Evolutionary conservation across 163 green algal species (phyloP).

Genomic region (Chlamydomonas reinhardtii): DNA sequence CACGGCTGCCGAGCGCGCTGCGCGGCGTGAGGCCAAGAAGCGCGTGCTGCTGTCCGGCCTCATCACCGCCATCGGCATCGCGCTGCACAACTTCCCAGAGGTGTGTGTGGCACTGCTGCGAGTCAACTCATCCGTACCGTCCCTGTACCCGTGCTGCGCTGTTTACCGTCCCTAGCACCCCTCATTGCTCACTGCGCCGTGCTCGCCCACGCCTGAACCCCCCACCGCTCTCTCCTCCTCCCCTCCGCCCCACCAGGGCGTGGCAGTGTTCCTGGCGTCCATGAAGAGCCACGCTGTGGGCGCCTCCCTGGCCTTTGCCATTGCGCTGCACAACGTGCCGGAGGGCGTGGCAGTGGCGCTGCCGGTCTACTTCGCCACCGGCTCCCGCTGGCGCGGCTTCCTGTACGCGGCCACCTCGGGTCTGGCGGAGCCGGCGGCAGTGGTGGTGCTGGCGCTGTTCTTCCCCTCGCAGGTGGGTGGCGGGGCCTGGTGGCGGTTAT

Average conservation of each 20-base stretch:
- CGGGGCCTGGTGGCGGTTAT: no score
- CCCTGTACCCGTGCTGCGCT: no score
- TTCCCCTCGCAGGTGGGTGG: slow-evolving; percentile 46
- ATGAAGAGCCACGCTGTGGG: slow-evolving; percentile 70
- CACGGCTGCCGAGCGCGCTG: not conserved
- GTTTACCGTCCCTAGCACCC: no score
- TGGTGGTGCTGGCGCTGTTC: slow-evolving; percentile 72
- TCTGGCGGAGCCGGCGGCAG: slow-evolving; percentile 77
- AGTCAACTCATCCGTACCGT: no score
- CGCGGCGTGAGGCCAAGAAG: slow-evolving; percentile 52
- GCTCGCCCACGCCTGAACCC: no score
- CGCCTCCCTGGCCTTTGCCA: slow-evolving; percentile 77
- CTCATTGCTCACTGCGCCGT: no score
- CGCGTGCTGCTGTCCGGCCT: slow-evolving; percentile 72
- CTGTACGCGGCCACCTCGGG: slow-evolving; percentile 56
- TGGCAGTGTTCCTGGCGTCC: slow-evolving; percentile 74
- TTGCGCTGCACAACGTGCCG: slow-evolving; percentile 88
- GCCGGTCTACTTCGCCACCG: slow-evolving; percentile 84
- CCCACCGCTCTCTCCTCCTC: no score
- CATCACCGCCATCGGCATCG: slow-evolving; percentile 81
- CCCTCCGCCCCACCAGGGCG: slow-evolving; percentile 37
- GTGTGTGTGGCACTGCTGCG: no score
- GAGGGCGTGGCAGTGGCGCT: slow-evolving; percentile 76
- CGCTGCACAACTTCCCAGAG: slow-evolving; percentile 84
- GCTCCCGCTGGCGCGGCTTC: slow-evolving; percentile 69